Percentiles rank a stretch among this genome's conserved stretches.
Evolutionary conservation across 2,329 filamentous ascomycete species (phyloP).

Genomic region (Boeremia lycopersici): DNA sequence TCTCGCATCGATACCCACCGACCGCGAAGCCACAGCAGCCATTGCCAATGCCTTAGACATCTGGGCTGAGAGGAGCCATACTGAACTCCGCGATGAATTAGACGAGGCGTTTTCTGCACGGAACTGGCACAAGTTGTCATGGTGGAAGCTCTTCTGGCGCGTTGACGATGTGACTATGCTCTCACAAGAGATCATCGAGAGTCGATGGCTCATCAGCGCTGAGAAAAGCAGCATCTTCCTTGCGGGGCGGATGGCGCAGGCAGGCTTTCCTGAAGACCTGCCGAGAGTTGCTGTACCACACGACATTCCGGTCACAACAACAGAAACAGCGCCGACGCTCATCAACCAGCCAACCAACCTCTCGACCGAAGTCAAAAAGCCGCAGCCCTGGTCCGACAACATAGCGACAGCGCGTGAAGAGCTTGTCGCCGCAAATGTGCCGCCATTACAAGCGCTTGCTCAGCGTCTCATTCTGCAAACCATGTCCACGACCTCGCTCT

Average conservation of each 20-base stretch:
- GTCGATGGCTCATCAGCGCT: slow-evolving; percentile 76
- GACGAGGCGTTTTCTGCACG: slow-evolving; percentile 77
- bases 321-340: slow-evolving; percentile 25
- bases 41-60: slow-evolving; percentile 66
- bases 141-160: slow-evolving; percentile 96
- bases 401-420: slow-evolving; percentile 71
- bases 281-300: slow-evolving; percentile 5
- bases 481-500: slow-evolving; percentile 69
- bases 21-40: slow-evolving; percentile 51
- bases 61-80: slow-evolving; percentile 82
- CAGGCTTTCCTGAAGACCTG: slow-evolving; percentile 55
- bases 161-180: slow-evolving; percentile 91
- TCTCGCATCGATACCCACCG: slow-evolving; percentile 44
- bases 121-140: slow-evolving; percentile 79
- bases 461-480: slow-evolving; percentile 70
- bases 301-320: slow-evolving; percentile 21
- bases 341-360: slow-evolving; percentile 27
- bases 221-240: slow-evolving; percentile 85
- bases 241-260: slow-evolving; percentile 74
- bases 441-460: slow-evolving; percentile 52
- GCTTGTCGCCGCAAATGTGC: slow-evolving; percentile 50
- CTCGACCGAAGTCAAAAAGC: slow-evolving; percentile 33
- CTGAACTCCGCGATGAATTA: slow-evolving; percentile 80
- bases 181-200: slow-evolving; percentile 76
- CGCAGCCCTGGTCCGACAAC: slow-evolving; percentile 71